Conservation (phyloP, 2,329 filamentous ascomycete species). For the Cercospora citrullina region DNA sequence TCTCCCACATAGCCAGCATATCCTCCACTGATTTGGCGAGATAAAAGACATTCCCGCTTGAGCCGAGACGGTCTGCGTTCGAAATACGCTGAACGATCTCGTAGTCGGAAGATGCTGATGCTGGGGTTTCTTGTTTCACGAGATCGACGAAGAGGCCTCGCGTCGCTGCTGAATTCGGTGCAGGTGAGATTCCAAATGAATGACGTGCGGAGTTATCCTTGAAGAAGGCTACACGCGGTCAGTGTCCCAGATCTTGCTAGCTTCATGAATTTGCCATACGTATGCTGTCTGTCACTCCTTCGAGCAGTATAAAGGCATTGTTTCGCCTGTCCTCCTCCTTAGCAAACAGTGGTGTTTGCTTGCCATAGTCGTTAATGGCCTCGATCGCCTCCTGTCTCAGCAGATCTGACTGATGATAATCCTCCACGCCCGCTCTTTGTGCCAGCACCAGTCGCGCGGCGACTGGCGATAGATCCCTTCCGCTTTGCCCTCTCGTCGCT, state of each 20-base stretch:
- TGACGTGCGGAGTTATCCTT: conserved; percentile 10
- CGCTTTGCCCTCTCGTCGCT: conserved; percentile 3
- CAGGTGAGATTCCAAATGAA: conserved; percentile 33
- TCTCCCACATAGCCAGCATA: conserved; percentile 20
- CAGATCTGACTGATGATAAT: conserved; percentile 49
- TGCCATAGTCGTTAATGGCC: conserved; percentile 51
- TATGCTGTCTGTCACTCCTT: conserved; percentile 27
- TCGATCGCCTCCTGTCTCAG: conserved; percentile 45
- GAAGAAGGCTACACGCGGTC: conserved; percentile 7
- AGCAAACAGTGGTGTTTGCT: conserved; percentile 45
- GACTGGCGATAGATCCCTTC: conserved; percentile 40
- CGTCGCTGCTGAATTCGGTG: conserved; percentile 28
- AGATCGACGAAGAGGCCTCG: conserved; percentile 36
- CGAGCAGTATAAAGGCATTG: conserved; percentile 33
- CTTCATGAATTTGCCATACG: conserved; percentile 12
- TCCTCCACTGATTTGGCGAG: conserved; percentile 23
- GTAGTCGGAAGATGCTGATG: conserved; percentile 20
- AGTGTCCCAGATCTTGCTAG: neutral
- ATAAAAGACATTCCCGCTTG: conserved; percentile 25
- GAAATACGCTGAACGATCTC: conserved; percentile 12
- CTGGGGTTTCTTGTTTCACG: conserved; percentile 30
- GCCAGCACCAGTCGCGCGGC: conserved; percentile 54
- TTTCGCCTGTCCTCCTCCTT: conserved; percentile 20
- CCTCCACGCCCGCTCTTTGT: conserved; percentile 52
- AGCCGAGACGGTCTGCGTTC: conserved; percentile 2